Percentiles rank a stretch among this genome's conserved stretches.
These are phyloP conservation scores for Buxus sempervirens DNA, from an alignment of 164 flowering plant genomes.

Conservation along the genomic window DNA sequence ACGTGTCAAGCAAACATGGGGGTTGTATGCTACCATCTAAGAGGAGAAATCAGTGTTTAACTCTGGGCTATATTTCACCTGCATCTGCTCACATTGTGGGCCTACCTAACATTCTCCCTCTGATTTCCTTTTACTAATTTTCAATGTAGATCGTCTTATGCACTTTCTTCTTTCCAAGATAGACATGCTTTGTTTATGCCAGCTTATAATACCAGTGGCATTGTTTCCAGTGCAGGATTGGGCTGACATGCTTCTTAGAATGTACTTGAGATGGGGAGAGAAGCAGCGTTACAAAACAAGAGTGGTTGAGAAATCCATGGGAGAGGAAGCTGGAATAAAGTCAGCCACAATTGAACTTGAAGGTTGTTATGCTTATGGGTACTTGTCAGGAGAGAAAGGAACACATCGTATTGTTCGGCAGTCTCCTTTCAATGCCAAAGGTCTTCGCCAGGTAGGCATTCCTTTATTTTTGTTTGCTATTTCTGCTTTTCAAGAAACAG, in stretches of 20 bases:
- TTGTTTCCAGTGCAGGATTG: constrained; percentile 98
- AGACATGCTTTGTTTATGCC: background rate
- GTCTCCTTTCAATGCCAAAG: constrained; percentile 97
- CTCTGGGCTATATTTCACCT: too few species aligned
- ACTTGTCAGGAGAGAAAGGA: constrained; percentile 95
- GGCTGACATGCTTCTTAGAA: constrained; percentile 99
- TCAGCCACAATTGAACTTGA: constrained; percentile 91
- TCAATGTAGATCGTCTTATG: background rate
- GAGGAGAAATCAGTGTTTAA: too few species aligned
- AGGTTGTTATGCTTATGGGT: constrained; percentile 96
- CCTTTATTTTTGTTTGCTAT: constrained; percentile 1
- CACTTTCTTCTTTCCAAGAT: background rate
- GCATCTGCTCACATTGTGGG: too few species aligned
- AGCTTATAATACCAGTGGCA: constrained; percentile 17
- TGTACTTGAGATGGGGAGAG: constrained; percentile 99
- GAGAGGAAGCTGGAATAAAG: constrained; percentile 98
- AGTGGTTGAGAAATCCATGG: constrained; percentile 85
- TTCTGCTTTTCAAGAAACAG: background rate
- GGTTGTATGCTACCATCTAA: too few species aligned
- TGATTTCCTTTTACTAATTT: too few species aligned
- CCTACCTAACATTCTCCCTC: background rate
- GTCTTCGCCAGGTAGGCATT: constrained; percentile 86
- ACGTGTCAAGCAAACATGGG: too few species aligned
- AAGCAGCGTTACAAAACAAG: constrained; percentile 79
- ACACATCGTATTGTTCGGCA: constrained; percentile 93